Percentiles rank a stretch among this genome's conserved stretches.
These are phyloP conservation scores for Salvia splendens DNA, from an alignment of 257 asterid species.

Conservation along the genomic window DNA sequence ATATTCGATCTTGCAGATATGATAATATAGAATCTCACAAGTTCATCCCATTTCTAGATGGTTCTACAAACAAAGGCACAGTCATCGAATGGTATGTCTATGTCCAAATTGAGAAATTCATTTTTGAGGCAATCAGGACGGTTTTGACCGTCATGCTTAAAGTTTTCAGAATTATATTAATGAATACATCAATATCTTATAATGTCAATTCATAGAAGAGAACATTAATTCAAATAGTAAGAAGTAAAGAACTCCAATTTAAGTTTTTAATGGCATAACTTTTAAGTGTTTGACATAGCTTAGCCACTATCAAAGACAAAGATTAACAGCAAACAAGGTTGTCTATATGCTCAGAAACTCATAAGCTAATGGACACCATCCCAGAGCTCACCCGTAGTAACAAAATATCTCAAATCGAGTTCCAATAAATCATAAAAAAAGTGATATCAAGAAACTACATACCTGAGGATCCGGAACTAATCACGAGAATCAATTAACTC, in stretches of 20 bases:
- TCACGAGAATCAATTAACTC: not conserved
- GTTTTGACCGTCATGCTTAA: not conserved
- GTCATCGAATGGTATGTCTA: not conserved
- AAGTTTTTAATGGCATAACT: not conserved
- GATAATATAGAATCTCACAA: too few relatives aligned
- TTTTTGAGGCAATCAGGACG: not conserved
- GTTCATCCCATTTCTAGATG: not conserved
- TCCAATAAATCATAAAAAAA: constrained; percentile 1
- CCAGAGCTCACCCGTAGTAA: not conserved
- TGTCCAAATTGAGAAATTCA: not conserved
- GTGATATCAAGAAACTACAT: not conserved
- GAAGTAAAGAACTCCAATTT: not conserved
- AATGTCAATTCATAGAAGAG: not conserved
- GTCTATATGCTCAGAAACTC: not conserved
- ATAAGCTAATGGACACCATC: not conserved
- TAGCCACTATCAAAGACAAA: too few relatives aligned
- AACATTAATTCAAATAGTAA: not conserved
- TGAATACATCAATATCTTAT: constrained; percentile 2
- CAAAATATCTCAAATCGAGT: not conserved
- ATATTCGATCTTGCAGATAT: not conserved
- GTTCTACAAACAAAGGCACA: not conserved
- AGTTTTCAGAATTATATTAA: not conserved
- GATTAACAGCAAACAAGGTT: not conserved
- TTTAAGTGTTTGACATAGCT: too few relatives aligned
- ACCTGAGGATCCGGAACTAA: not conserved